phyloP scores from a whole-genome alignment of 148 eudicot species.

The Nepenthes gracilis region DNA sequence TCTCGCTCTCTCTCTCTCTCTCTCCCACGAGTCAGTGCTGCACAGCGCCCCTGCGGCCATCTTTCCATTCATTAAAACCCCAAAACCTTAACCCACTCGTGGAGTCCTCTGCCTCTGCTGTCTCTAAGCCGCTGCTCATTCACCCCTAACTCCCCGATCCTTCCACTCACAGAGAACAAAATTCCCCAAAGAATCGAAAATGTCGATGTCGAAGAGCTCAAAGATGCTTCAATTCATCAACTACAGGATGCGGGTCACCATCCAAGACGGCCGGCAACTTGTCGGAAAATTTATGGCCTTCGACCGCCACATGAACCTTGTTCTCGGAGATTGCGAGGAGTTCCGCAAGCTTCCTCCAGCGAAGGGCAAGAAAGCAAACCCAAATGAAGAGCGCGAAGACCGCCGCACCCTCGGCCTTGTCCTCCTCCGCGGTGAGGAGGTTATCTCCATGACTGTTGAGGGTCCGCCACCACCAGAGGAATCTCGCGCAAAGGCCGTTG shows the following conservation, averaged over 20 bases:
- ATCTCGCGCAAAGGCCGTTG: slow-evolving; percentile 43
- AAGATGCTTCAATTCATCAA: slow-evolving; percentile 97
- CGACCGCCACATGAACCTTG: slow-evolving; percentile 99
- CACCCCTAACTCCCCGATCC: background rate
- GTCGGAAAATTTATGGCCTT: slow-evolving; percentile 95
- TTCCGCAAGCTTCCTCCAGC: slow-evolving; percentile 75
- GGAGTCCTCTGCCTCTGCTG: background rate
- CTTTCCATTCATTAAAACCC: background rate
- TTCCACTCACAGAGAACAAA: too few relatives aligned
- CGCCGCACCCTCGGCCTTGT: slow-evolving; percentile 90
- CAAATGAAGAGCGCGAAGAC: slow-evolving; percentile 45
- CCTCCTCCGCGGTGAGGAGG: slow-evolving; percentile 85
- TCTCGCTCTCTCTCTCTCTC: too few relatives aligned
- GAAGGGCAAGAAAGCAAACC: slow-evolving; percentile 35
- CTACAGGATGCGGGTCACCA: slow-evolving; percentile 89
- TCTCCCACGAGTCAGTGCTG: too few relatives aligned
- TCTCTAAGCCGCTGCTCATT: background rate
- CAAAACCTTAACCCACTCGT: background rate
- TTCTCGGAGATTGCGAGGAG: slow-evolving; percentile 92
- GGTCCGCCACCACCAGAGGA: slow-evolving; percentile 97
- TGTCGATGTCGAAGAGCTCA: slow-evolving; percentile 98
- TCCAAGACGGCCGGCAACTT: slow-evolving; percentile 87
- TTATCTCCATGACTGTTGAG: slow-evolving; percentile 90
- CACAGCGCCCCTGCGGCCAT: too few relatives aligned
- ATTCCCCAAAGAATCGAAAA: slow-evolving; percentile 6